A percentile compares a stretch with the other conserved stretches of the same genome.
Conservation (phyloP, 208 protist genomes). For the Trypanosoma mega region DNA sequence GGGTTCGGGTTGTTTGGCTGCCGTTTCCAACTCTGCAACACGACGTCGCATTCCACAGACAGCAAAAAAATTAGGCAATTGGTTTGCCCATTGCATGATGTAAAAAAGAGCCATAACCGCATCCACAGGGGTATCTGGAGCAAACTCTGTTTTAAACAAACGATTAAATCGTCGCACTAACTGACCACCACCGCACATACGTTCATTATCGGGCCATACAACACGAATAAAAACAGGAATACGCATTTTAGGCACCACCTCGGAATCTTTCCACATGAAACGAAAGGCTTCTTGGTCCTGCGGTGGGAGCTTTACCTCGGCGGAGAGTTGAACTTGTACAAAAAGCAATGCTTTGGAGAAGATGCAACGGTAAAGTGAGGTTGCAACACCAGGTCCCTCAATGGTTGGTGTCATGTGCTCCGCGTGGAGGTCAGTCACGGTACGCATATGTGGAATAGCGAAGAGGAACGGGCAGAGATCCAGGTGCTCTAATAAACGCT, state of each 20-base stretch:
- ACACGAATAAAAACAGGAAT: conserved; percentile 88
- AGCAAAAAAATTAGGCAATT: conserved; percentile 54
- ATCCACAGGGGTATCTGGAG: conserved; percentile 76
- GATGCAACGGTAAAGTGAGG: conserved; percentile 81
- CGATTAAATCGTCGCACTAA: conserved; percentile 68
- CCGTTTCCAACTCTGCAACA: conserved; percentile 63
- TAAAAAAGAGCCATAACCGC: conserved; percentile 70
- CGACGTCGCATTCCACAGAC: conserved; percentile 81
- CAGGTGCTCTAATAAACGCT: conserved; percentile 79
- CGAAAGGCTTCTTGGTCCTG: conserved; percentile 83
- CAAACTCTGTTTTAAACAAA: conserved; percentile 78
- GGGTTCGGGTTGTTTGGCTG: conserved; percentile 26
- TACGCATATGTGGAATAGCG: conserved; percentile 78
- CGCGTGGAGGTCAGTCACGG: conserved; percentile 66
- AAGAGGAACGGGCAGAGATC: conserved; percentile 87
- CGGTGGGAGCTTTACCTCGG: conserved; percentile 89
- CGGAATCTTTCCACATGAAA: conserved; percentile 85
- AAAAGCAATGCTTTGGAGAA: conserved; percentile 88
- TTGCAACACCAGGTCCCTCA: conserved; percentile 79
- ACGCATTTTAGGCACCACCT: conserved; percentile 78
- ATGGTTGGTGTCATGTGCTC: conserved; percentile 79
- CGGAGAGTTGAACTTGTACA: conserved; percentile 83
- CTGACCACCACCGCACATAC: conserved; percentile 64
- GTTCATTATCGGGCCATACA: conserved; percentile 79
- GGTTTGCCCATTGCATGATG: conserved; percentile 70